A percentile compares a stretch with the other conserved stretches of the same genome.
These are phyloP conservation scores for Bertia moriformis DNA, from an alignment of 2,329 filamentous ascomycete genomes.

Conservation along the genomic window DNA sequence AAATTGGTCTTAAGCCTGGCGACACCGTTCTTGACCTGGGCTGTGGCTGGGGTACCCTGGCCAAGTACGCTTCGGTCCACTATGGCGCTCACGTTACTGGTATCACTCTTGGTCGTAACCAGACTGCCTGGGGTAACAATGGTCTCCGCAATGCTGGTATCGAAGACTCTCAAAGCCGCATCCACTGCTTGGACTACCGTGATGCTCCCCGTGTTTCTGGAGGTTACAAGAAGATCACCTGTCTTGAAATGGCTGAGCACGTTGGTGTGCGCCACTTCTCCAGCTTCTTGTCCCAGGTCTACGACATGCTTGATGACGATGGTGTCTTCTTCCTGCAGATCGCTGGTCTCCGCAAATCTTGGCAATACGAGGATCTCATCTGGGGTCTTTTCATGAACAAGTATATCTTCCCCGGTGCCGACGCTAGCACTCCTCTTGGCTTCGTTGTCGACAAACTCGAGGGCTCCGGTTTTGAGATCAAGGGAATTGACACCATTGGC, in stretches of 20 bases:
- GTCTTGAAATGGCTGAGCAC: constrained; percentile 97
- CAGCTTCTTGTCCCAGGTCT: constrained; percentile 69
- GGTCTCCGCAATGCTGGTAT: constrained; percentile 73
- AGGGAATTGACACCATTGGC: constrained; percentile 81
- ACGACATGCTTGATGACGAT: constrained; percentile 93
- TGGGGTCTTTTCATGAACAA: constrained; percentile 99
- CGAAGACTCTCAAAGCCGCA: constrained; percentile 73
- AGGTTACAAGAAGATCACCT: constrained; percentile 87
- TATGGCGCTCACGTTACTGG: constrained; percentile 77
- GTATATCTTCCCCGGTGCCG: constrained; percentile 93
- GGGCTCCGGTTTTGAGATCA: constrained; percentile 77
- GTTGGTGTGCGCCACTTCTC: constrained; percentile 84
- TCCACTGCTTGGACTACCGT: constrained; percentile 94
- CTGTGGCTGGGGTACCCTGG: constrained; percentile 94
- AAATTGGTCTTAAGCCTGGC: constrained; percentile 70
- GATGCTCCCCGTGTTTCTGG: constrained; percentile 71
- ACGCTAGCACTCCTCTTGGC: constrained; percentile 83
- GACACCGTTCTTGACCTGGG: constrained; percentile 86
- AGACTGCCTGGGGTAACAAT: constrained; percentile 92
- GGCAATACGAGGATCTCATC: constrained; percentile 96
- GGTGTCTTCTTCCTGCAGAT: constrained; percentile 94
- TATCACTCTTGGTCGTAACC: constrained; percentile 88
- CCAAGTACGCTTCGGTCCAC: constrained; percentile 82
- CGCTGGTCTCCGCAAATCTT: constrained; percentile 80
- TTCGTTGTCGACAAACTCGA: constrained; percentile 78